Evolutionary conservation across 139 green algal genomes (phyloP).

Genomic region (Tetraselmis chui): DNA sequence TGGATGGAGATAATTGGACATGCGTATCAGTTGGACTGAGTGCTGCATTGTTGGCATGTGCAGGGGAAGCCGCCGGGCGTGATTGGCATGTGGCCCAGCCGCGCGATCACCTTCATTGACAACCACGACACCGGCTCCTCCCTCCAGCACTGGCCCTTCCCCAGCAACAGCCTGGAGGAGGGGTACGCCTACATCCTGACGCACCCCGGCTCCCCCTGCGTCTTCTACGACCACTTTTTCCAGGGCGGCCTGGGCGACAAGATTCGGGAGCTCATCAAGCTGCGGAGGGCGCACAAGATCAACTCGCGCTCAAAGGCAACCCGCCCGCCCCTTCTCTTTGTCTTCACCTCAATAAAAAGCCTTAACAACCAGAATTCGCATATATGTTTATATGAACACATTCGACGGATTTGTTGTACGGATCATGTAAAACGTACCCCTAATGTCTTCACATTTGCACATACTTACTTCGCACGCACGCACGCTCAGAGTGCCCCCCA

Average conservation of each 20-base stretch:
- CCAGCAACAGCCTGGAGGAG: slow-evolving; percentile 52
- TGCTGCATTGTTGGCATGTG: no score
- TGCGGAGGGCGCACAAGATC: slow-evolving; percentile 61
- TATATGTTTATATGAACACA: no score
- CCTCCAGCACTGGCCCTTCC: slow-evolving; percentile 40
- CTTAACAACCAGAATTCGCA: no score
- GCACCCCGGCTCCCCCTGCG: slow-evolving; percentile 79
- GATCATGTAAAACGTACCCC: no score
- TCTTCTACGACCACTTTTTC: slow-evolving; percentile 88
- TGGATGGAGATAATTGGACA: no score
- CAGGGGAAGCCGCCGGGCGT: slow-evolving; percentile 70
- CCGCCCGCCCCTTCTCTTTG: not conserved
- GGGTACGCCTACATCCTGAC: slow-evolving; percentile 93
- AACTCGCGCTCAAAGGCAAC: slow-evolving; percentile 49
- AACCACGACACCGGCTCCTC: slow-evolving; percentile 84
- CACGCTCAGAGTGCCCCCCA: no score
- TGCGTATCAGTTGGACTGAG: no score
- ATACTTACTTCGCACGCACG: no score
- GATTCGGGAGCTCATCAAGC: slow-evolving; percentile 66
- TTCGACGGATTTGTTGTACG: no score
- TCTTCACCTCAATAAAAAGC: no score
- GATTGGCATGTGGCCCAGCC: slow-evolving; percentile 86
- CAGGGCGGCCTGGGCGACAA: slow-evolving; percentile 37
- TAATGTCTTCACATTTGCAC: no score
- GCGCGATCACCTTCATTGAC: slow-evolving; percentile 95